Evolutionary conservation across 345 rosid genomes (phyloP), one percentile per base, ranked within the genome.

Genomic region (Murraya koenigii): DNA sequence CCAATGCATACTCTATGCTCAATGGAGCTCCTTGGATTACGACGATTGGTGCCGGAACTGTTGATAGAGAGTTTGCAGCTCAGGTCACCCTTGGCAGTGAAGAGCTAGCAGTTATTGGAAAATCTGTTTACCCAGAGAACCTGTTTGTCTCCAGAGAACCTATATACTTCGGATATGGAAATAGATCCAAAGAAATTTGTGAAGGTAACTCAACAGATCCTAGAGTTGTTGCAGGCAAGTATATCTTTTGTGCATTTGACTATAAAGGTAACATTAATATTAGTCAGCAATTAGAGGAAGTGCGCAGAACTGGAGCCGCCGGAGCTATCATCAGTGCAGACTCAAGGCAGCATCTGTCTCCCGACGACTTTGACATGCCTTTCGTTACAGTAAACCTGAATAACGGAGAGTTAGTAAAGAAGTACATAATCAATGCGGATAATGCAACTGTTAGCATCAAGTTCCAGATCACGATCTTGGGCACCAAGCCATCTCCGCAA

Each of bases 131-230:
- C 78, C 91, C 86, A 0, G 82, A 83, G 67, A 85, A 80, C 60
- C 59, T 86, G n/a, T 77, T 78, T n/a, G 63, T 88, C 61, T 76
- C 80, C 0, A 36, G 79, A 26, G 67, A 78, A 41, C 84, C 88
- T 41, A 47, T 83, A n/a, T 86, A 86, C 71, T 85, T 81, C 4
- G 89, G 89, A 38, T 59, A 11, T 9, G 85, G 88, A 54, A 88
- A 86, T 60, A 69, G 81, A 54, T 83, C 87, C 80, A 83, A 81
- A 74, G 89, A 88, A 49, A 25, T 68, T 2, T 88, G 86, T 73
- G 77, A 71, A 1, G 26, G 0, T 44, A 20, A 74, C 74, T 77
- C 84, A 38, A 72, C 85, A 14, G 69, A 86, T 59, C 85, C 75
- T 0, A 32, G 81, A 66, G 88, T 80, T 6, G 91, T 83, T 7